These are phyloP conservation scores for Amanita thiersii DNA, from an alignment of 768 basidiomycete genomes.

Conservation along the genomic window DNA sequence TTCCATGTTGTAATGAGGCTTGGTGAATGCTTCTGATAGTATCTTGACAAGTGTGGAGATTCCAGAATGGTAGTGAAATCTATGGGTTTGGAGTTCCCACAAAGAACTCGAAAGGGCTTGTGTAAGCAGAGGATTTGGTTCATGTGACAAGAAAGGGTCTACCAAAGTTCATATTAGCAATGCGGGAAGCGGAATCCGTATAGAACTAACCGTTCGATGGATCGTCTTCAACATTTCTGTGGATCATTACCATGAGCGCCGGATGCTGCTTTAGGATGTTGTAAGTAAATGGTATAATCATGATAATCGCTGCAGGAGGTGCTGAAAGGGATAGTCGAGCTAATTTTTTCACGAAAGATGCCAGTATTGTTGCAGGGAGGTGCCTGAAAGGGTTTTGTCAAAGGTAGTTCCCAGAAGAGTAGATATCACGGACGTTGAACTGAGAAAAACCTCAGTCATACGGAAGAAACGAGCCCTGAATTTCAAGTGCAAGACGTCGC, in stretches of 20 bases:
- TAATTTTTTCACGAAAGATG: conserved; percentile 91
- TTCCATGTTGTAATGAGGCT: conserved; percentile 82
- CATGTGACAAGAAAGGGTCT: conserved; percentile 63
- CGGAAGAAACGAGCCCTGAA: conserved; percentile 95
- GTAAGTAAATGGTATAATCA: conserved; percentile 90
- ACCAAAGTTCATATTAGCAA: not conserved
- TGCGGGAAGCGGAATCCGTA: not conserved
- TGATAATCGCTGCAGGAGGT: conserved; percentile 85
- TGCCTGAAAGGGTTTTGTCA: conserved; percentile 35
- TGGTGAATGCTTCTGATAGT: conserved; percentile 90
- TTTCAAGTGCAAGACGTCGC: conserved; percentile 83
- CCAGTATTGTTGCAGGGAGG: conserved; percentile 83
- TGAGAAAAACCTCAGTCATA: conserved; percentile 81
- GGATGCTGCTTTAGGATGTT: conserved; percentile 92
- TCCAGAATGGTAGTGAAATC: conserved; percentile 74
- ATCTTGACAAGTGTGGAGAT: conserved; percentile 87
- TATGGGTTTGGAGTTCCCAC: conserved; percentile 85
- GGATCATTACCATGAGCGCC: conserved; percentile 88
- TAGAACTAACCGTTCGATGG: conserved; percentile 23
- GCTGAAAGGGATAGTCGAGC: conserved; percentile 77
- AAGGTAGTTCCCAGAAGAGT: conserved; percentile 2
- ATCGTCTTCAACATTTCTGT: conserved; percentile 41
- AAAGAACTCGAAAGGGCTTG: conserved; percentile 80
- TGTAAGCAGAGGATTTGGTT: conserved; percentile 69
- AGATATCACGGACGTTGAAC: conserved; percentile 66